These are phyloP conservation scores for Cymodocea nodosa DNA, from an alignment of 116 monocot genomes.

Conservation along the genomic window DNA sequence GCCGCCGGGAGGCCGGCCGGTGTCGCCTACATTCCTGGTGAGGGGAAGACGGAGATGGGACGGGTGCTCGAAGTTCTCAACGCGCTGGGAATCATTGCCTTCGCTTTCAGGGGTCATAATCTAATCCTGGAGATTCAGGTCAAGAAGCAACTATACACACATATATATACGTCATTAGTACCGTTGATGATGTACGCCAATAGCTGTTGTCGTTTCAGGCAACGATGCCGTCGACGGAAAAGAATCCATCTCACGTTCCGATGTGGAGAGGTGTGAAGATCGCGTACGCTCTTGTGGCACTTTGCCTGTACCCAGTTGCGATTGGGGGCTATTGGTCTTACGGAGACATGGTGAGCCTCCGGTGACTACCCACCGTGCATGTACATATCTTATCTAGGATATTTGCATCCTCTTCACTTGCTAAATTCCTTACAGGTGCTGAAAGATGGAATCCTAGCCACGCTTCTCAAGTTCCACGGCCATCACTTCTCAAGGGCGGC, in stretches of 20 bases:
- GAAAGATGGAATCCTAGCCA: slow-evolving; percentile 43
- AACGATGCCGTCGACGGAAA: slow-evolving; percentile 77
- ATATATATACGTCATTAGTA: no score
- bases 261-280: slow-evolving; percentile 89
- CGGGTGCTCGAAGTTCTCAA: slow-evolving; percentile 27
- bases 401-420: neutral
- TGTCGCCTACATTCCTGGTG: slow-evolving; percentile 27
- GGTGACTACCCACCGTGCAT: no score
- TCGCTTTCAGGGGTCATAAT: slow-evolving; percentile 79
- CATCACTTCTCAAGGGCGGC: slow-evolving; percentile 25
- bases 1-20: slow-evolving; percentile 22
- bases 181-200: no score
- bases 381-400: no score
- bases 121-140: slow-evolving; percentile 84
- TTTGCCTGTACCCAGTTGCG: slow-evolving; percentile 59
- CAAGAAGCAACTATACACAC: neutral
- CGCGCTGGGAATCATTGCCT: slow-evolving; percentile 70
- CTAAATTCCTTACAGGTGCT: slow-evolving; percentile 37
- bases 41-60: slow-evolving; percentile 12
- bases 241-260: slow-evolving; percentile 59
- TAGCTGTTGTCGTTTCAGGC: no score
- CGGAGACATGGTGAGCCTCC: slow-evolving; percentile 49
- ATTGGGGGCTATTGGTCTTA: slow-evolving; percentile 91
- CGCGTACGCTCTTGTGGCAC: slow-evolving; percentile 45
- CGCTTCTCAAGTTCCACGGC: slow-evolving; percentile 47